Base-by-base conservation (phyloP, 2,329 filamentous ascomycete genomes). In the Thelonectria rubi region DNA sequence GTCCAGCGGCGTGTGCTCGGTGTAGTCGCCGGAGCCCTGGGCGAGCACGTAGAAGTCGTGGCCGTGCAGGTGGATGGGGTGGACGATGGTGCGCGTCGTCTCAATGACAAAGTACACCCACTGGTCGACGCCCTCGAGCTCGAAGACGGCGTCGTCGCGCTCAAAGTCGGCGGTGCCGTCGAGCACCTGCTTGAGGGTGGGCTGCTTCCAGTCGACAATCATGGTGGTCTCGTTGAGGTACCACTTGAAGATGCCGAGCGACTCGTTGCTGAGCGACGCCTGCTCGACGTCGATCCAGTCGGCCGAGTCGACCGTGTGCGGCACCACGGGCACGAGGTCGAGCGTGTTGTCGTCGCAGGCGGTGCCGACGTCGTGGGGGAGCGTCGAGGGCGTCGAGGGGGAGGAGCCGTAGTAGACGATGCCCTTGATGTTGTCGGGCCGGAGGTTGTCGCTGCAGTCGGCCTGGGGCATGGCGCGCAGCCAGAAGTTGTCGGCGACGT, bases 381-480 rank as follows among this genome's bases (percentile, higher is more conserved):
- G 56, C 3, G 68, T 70, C 1, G 47, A 49, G 0, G 68, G 65
- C 14, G 47, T 51, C 2, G 45, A 49, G 12, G 64, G 50, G 10
- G 60, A 69, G 24, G 68, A 65, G 26, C 77, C 73, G 65, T 82
- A 82, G 47, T 74, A 78, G 5, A 87, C 66, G 45, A 87, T 82
- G 2, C 82, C 84, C 47, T 73, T 79, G 65, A 85, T 82, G 63
- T 82, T 79, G 47, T 78, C 72, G 0, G 71, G 56, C 32, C 73
- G 79, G 24, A 68, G 70, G 43, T 81, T 82, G 3, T 73, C 66
- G 0, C 75, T 78, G 66, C 82, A 85, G 2, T 72, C 72, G 0
- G 64, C 48, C 63, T 82, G 77, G 0, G 79, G 79, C 3, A 79
- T 77, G 3, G 80, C 78, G 1, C 83, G 77, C 57, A 86, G 75